Evolutionary conservation across 768 basidiomycete species (phyloP), one percentile per base, ranked within the genome.

Genomic region (Boletus coccyginus): DNA sequence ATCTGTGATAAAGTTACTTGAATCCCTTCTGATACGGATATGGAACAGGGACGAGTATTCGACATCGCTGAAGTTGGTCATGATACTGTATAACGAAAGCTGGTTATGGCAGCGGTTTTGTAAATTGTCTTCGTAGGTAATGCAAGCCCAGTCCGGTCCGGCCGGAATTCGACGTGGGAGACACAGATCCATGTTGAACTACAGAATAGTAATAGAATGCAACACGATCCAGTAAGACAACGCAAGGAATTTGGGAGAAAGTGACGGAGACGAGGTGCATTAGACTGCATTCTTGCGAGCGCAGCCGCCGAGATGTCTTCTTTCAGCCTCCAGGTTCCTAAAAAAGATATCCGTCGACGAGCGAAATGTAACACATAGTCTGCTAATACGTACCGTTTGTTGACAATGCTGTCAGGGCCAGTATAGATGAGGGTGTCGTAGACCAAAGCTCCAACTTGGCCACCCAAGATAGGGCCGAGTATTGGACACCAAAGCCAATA

Each of bases 401-500:
- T 85, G 45, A 85, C 55, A 24, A 80, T 63, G 49, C 78, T 81
- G 53, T 87, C 84, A 5, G 75, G 61, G n/a, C 84, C 86, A 4
- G 75, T 76, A 70, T 79, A 87, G 52, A 88, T 53, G 57, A 86
- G 73, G 3, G 73, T 44, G 61, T 90, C 87, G 60, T 90, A 90
- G 39, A 82, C 57, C 52, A 83, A 67, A 5, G 77, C 74, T 13
- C 82, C 88, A 7, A 71, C 64, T 55, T 82, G 76, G 46, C 77
- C 84, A 27, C 88, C 87, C 35, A 81, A 58, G 64, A 88, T 79
- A 10, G 86, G 81, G 2, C 73, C 85, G 39, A 86, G 68, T 17
- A 86, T 62, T 3, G 85, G 82, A 60, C 82, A 82, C 87, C 88
- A 90, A 36, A 90, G 57, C 87, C 87, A 90, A 63, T 88, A 90